A percentile compares a stretch with the other conserved stretches of the same genome.
These are phyloP conservation scores for Exserohilum rostratum DNA, from an alignment of 2,329 filamentous ascomycete species.

Conservation along the genomic window DNA sequence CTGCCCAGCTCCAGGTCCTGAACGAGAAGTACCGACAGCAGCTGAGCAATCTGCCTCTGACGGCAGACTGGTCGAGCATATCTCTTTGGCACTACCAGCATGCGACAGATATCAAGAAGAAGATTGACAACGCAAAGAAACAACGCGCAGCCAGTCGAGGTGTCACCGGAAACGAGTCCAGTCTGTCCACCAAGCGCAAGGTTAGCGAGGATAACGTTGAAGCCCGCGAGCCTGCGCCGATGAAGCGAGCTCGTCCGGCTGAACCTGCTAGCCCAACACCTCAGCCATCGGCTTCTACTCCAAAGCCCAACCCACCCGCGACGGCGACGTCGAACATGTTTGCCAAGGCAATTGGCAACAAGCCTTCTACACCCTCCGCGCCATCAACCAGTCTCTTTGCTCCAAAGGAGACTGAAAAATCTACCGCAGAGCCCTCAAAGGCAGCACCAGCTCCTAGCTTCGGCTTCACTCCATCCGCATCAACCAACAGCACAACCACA, in stretches of 20 bases:
- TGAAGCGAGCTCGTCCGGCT: conserved; percentile 34
- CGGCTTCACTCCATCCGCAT: conserved; percentile 23
- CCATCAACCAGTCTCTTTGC: conserved; percentile 18
- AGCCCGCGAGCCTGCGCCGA: conserved; percentile 23
- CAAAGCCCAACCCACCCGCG: conserved; percentile 24
- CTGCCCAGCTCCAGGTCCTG: conserved; percentile 31
- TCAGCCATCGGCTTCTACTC: conserved; percentile 21
- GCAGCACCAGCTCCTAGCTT: conserved; percentile 17
- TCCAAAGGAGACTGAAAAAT: conserved; percentile 13
- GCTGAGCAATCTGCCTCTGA: conserved; percentile 26
- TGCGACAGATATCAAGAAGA: conserved; percentile 34
- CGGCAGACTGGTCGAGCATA: conserved; percentile 39
- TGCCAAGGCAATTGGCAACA: conserved; percentile 30
- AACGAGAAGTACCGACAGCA: conserved; percentile 38
- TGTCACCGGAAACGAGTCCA: conserved; percentile 40
- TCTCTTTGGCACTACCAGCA: conserved; percentile 41
- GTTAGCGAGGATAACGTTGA: conserved; percentile 23
- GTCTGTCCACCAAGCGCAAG: conserved; percentile 44
- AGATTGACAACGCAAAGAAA: conserved; percentile 39
- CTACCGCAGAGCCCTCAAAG: conserved; percentile 13
- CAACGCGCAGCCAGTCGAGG: conserved; percentile 36
- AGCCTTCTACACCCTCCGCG: conserved; percentile 19
- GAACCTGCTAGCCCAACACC: conserved; percentile 29
- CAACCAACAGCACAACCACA: conserved; percentile 13
- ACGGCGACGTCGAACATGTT: conserved; percentile 33